Percentiles rank a stretch among this genome's conserved stretches.
Conservation (phyloP, 306 rosid species). For the Glycine soja region DNA sequence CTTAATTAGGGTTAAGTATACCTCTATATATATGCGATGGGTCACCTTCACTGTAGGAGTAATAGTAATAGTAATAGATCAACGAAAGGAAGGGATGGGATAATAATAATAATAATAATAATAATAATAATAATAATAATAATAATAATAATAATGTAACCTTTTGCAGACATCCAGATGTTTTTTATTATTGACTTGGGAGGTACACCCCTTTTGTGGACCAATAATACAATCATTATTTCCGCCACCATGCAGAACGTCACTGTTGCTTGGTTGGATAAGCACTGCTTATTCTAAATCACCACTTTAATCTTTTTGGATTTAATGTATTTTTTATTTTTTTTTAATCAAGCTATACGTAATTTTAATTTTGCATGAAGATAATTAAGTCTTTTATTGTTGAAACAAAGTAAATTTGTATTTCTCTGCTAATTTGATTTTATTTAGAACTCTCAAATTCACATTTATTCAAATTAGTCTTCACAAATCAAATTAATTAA, state of each 20-base stretch:
- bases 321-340: too few relatives aligned
- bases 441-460: too few relatives aligned
- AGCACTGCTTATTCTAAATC: too few relatives aligned
- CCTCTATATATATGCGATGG: not conserved
- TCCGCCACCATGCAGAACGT: conserved; percentile 48
- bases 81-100: not conserved
- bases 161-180: conserved; percentile 1
- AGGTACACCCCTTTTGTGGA: conserved; percentile 43
- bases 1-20: not conserved
- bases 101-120: not conserved
- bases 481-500: too few relatives aligned
- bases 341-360: too few relatives aligned
- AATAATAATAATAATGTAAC: not conserved
- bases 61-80: not conserved
- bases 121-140: not conserved
- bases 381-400: too few relatives aligned
- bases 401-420: too few relatives aligned
- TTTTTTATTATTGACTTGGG: conserved; percentile 33
- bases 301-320: too few relatives aligned
- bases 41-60: conserved; percentile 21
- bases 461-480: too few relatives aligned
- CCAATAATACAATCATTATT: conserved; percentile 48
- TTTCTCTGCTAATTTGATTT: too few relatives aligned
- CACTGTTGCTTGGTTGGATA: conserved; percentile 15
- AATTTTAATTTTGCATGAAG: too few relatives aligned